These are phyloP conservation scores for Chrysoporthe austroafricana DNA, from an alignment of 2,329 filamentous ascomycete species.

Conservation along the genomic window DNA sequence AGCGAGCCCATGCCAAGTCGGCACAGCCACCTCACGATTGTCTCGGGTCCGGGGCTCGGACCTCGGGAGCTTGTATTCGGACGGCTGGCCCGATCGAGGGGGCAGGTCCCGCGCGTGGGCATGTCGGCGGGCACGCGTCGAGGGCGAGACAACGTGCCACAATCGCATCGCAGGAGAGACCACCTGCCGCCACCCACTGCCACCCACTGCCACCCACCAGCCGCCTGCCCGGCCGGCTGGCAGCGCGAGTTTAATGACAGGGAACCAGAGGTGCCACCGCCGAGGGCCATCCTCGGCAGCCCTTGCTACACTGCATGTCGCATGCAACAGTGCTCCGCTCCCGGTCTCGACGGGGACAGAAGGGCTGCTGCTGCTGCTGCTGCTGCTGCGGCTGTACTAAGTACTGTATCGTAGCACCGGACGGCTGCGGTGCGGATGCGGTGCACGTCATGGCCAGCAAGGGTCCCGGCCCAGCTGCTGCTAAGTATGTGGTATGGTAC, in stretches of 20 bases:
- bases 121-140: not conserved
- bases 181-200: not conserved
- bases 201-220: too few relatives aligned
- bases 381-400: not conserved
- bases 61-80: not conserved
- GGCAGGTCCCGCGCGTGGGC: not conserved
- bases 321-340: not conserved
- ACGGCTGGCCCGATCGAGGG: not conserved
- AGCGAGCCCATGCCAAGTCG: not conserved
- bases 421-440: constrained; percentile 2
- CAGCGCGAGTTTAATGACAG: constrained; percentile 8
- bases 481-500: too few relatives aligned
- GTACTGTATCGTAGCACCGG: constrained; percentile 3
- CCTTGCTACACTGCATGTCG: constrained; percentile 12
- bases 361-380: not conserved
- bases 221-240: not conserved
- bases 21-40: constrained; percentile 4
- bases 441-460: constrained; percentile 7
- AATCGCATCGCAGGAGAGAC: not conserved
- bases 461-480: not conserved
- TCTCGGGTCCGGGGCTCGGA: constrained; percentile 9
- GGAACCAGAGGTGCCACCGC: constrained; percentile 7
- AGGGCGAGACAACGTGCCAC: not conserved
- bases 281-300: constrained; percentile 4
- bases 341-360: not conserved